Evolutionary conservation across 2,329 filamentous ascomycete genomes (phyloP).

Genomic region (Epichloe sp.): DNA sequence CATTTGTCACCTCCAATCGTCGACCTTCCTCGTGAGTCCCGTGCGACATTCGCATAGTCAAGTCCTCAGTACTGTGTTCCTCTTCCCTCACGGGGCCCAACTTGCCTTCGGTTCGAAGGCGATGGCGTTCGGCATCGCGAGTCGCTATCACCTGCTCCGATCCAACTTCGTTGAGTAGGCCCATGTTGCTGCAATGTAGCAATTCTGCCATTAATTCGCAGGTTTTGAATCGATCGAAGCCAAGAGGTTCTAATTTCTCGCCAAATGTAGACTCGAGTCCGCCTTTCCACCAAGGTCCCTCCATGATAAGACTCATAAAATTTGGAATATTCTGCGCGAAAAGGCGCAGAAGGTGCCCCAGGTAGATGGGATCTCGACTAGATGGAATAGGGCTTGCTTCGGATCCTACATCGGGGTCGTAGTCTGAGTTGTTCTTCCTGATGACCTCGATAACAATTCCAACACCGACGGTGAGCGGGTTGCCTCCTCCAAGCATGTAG

Average conservation of each 20-base stretch:
- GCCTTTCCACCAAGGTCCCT: slow-evolving; percentile 58
- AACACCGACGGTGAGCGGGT: slow-evolving; percentile 88
- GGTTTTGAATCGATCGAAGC: slow-evolving; percentile 97
- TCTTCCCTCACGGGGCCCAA: slow-evolving; percentile 35
- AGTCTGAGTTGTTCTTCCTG: slow-evolving; percentile 97
- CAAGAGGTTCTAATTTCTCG: slow-evolving; percentile 79
- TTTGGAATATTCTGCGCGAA: slow-evolving; percentile 87
- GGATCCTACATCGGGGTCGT: slow-evolving; percentile 81
- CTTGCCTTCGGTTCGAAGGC: slow-evolving; percentile 63
- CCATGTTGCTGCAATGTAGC: slow-evolving; percentile 98
- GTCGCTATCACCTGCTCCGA: slow-evolving; percentile 75
- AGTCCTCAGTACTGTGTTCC: slow-evolving; percentile 37
- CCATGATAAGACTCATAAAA: slow-evolving; percentile 84
- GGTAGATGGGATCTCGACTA: slow-evolving; percentile 83
- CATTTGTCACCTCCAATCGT: slow-evolving; percentile 68
- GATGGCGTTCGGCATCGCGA: slow-evolving; percentile 70
- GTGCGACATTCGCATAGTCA: slow-evolving; percentile 44
- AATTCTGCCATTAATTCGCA: slow-evolving; percentile 98
- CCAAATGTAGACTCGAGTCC: slow-evolving; percentile 81
- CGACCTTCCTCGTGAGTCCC: slow-evolving; percentile 43
- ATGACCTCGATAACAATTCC: slow-evolving; percentile 98
- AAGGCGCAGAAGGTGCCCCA: slow-evolving; percentile 75
- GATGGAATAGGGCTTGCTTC: slow-evolving; percentile 70
- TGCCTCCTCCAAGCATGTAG: slow-evolving; percentile 88
- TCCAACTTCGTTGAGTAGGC: slow-evolving; percentile 78